Conservation (phyloP, 768 basidiomycete species). For the Boletus subcaerulescens region DNA sequence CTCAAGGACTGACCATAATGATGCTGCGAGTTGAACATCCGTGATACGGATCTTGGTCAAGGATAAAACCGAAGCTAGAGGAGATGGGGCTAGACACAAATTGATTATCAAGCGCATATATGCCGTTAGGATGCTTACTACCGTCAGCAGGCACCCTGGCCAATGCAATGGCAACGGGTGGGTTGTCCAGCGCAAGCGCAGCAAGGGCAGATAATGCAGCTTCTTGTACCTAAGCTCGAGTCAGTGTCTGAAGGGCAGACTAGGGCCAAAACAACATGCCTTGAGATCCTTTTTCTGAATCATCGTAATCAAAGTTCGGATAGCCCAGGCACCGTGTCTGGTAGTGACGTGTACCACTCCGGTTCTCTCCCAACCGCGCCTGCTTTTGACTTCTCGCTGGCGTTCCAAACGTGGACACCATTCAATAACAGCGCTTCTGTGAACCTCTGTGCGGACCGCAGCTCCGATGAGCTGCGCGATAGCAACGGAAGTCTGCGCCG, state of each 20-base stretch:
- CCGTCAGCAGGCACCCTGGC: constrained; percentile 42
- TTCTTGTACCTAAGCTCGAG: constrained; percentile 53
- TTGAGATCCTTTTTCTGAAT: constrained; percentile 53
- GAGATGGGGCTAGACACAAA: constrained; percentile 5
- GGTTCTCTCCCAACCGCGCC: constrained; percentile 74
- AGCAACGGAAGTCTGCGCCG: constrained; percentile 42
- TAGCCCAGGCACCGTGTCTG: constrained; percentile 58
- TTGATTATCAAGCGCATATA: constrained; percentile 8
- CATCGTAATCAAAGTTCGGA: constrained; percentile 47
- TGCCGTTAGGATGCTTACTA: constrained; percentile 29
- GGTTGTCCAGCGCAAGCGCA: constrained; percentile 62
- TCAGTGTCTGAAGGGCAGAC: neutral
- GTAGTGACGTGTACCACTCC: constrained; percentile 38
- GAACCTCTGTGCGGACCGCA: constrained; percentile 45
- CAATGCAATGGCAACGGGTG: constrained; percentile 47
- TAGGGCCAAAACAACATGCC: constrained; percentile 29
- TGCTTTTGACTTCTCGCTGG: constrained; percentile 50
- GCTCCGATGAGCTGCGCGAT: constrained; percentile 60
- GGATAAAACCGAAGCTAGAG: constrained; percentile 43
- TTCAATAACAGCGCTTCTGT: constrained; percentile 51
- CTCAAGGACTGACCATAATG: constrained; percentile 52
- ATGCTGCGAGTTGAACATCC: constrained; percentile 68
- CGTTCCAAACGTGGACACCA: constrained; percentile 65
- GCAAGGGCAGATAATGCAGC: constrained; percentile 63
- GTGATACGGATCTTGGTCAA: constrained; percentile 56